Evolutionary conservation across 1,139 yeast genomes (phyloP).

Genomic region (Yamadazyma membranifaciens): DNA sequence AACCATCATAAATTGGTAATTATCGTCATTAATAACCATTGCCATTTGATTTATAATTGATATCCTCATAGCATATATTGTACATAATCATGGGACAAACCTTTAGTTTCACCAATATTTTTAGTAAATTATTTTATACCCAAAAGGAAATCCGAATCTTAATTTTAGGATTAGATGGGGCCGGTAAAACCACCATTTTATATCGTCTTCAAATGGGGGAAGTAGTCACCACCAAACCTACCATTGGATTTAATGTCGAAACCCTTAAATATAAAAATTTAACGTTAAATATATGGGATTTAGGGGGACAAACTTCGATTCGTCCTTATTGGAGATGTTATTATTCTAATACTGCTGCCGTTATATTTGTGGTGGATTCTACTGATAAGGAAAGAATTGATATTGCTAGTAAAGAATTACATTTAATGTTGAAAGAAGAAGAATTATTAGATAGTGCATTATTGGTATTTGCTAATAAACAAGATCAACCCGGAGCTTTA

Average conservation of each 20-base stretch:
- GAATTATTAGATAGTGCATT: constrained; percentile 88
- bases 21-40: no score
- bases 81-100: constrained; percentile 67
- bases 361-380: constrained; percentile 93
- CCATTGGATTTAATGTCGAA: constrained; percentile 96
- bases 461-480: constrained; percentile 94
- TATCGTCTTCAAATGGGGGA: constrained; percentile 92
- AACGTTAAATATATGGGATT: constrained; percentile 85
- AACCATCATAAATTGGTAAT: no score
- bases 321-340: constrained; percentile 99
- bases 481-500: constrained; percentile 94
- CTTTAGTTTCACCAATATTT: constrained; percentile 71
- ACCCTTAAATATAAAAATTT: constrained; percentile 87
- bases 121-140: constrained; percentile 84
- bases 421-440: constrained; percentile 89
- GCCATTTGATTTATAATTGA: no score
- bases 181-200: constrained; percentile 94
- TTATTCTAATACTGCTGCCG: constrained; percentile 94
- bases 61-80: no score
- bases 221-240: constrained; percentile 91
- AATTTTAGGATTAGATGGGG: constrained; percentile 94
- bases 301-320: constrained; percentile 96
- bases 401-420: constrained; percentile 84
- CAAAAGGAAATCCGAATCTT: constrained; percentile 89
- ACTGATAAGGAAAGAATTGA: constrained; percentile 93